These are phyloP conservation scores for Pachyrhizus erosus DNA, from an alignment of 306 rosid species.

Conservation along the genomic window DNA sequence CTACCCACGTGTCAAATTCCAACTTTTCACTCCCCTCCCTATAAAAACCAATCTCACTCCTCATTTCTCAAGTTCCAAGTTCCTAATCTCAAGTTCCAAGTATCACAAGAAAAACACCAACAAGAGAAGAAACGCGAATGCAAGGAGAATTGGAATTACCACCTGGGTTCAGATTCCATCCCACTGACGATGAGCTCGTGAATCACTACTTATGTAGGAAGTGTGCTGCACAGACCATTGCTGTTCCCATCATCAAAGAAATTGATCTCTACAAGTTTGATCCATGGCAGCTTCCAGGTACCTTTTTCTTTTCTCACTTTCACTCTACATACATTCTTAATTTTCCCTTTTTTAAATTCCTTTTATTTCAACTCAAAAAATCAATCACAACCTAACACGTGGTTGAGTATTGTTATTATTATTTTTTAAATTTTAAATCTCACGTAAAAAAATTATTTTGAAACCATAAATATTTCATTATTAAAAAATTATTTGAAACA, in stretches of 20 bases:
- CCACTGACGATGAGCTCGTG: constrained; percentile 91
- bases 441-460: too few species aligned
- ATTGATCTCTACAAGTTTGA: constrained; percentile 88
- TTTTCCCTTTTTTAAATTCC: too few species aligned
- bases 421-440: too few species aligned
- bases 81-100: background rate
- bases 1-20: constrained; percentile 52
- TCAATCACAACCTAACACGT: too few species aligned
- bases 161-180: constrained; percentile 95
- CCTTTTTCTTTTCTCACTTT: background rate
- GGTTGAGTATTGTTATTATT: too few species aligned
- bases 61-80: background rate
- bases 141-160: constrained; percentile 66
- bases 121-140: constrained; percentile 44
- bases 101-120: background rate
- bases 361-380: too few species aligned
- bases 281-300: constrained; percentile 96
- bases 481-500: too few species aligned
- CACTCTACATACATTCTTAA: too few species aligned
- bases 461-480: too few species aligned
- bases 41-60: constrained; percentile 9
- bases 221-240: constrained; percentile 70
- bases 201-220: constrained; percentile 76
- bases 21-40: too few species aligned
- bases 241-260: constrained; percentile 82